Percentiles rank a stretch among this genome's conserved stretches.
Conservation (phyloP, 2,329 filamentous ascomycete genomes). For the Neofusicoccum sp. region DNA sequence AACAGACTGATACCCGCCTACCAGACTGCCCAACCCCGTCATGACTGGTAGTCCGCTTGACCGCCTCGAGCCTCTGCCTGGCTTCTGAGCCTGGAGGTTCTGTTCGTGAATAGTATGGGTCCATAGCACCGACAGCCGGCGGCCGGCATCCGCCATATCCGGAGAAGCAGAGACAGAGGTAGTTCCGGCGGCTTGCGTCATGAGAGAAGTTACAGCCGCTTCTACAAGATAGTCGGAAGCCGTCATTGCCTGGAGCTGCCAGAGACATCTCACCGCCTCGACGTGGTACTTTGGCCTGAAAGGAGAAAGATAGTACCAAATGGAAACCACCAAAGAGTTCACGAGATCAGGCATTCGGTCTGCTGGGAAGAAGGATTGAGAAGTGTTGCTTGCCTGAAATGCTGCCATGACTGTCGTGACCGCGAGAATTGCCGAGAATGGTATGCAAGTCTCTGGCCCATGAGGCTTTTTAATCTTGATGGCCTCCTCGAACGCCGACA, state of each 20-base stretch:
- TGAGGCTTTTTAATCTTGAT: background rate
- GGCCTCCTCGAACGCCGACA: constrained; percentile 28
- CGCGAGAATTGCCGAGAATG: constrained; percentile 36
- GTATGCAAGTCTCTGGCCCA: constrained; percentile 18
- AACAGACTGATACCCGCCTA: constrained; percentile 69
- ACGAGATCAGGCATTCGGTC: constrained; percentile 65
- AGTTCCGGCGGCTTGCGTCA: constrained; percentile 36
- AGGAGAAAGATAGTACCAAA: constrained; percentile 83
- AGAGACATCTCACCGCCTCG: constrained; percentile 82
- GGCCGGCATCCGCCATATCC: constrained; percentile 64
- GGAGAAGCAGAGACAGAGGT: constrained; percentile 16
- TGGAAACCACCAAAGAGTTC: constrained; percentile 66
- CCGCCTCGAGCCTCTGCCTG: constrained; percentile 31
- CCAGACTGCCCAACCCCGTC: constrained; percentile 44
- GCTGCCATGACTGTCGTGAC: constrained; percentile 37
- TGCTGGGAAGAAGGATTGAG: constrained; percentile 32
- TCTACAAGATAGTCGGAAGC: constrained; percentile 73
- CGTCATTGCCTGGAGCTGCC: constrained; percentile 80
- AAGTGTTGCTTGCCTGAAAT: constrained; percentile 33
- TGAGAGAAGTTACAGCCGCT: constrained; percentile 72
- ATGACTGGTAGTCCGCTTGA: constrained; percentile 30
- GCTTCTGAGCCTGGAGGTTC: constrained; percentile 39
- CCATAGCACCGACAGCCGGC: constrained; percentile 78
- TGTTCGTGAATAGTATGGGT: constrained; percentile 64
- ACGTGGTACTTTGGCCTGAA: constrained; percentile 90